Evolutionary conservation across 1,284 basidiomycete species (phyloP), one percentile per base, ranked within the genome.

Genomic region (Cutaneotrichosporon dermatis): DNA sequence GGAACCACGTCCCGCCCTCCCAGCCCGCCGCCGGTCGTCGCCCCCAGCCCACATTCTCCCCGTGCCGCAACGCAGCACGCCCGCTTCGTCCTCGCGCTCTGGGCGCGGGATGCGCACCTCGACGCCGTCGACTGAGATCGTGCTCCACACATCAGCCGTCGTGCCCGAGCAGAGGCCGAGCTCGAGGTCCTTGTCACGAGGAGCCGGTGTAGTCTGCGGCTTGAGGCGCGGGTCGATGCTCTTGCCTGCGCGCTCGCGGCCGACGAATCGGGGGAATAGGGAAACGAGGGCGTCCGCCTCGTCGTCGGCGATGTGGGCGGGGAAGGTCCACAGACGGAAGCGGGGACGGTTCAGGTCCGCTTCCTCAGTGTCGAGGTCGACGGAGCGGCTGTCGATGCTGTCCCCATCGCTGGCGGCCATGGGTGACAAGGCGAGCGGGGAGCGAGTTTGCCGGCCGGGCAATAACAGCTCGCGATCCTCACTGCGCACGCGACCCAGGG

Each of bases 261-360:
- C 43, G 41, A 70, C 56, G 43, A 61, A 64, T 1, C 45, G 41
- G 5, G 75, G 74, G 58, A 75, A 74, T 3, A 74, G 59, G 3
- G 46, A 34, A 25, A 71, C 49, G 48, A 77, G 60, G 2, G 44
- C 25, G 40, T 72, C 71, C n/a, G 66, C 62, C 55, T 77, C 74
- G 45, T 71, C 58, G 58, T 77, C 70, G n/a, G 49, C 60, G 36
- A 77, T 68, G 59, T 76, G 72, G 3, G 58, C 54, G 2, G 76
- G 76, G 55, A 76, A 74, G 0, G 60, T 63, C 76, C 76, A 77
- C 13, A 77, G 52, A 46, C 74, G 61, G 55, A 73, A 70, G 4
- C 74, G 67, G 2, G 73, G 69, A 33, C 60, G 49, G 54, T 73
- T 70, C 16, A 76, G 64, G 43, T 75, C 74, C 2, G 69, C 67